Conservation (phyloP, 2,329 filamentous ascomycete species). For the Pseudonectria buxi region DNA sequence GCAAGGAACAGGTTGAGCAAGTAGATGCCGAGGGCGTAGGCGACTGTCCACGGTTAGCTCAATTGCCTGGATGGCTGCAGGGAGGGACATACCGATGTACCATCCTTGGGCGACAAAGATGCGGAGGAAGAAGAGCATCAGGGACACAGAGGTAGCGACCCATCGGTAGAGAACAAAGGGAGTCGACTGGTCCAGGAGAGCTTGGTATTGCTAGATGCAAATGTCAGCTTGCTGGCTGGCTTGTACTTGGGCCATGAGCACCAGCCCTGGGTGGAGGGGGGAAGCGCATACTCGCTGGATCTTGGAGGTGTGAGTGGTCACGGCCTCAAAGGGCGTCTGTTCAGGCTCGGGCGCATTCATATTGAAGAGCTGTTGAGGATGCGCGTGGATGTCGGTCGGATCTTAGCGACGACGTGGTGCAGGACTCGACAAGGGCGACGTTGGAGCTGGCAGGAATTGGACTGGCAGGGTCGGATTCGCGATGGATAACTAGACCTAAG, state of each 20-base stretch:
- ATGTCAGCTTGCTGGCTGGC: slow-evolving; percentile 14
- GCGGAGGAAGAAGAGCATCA: slow-evolving; percentile 78
- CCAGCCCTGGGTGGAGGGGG: not conserved
- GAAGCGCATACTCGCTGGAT: slow-evolving; percentile 58
- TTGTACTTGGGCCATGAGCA: slow-evolving; percentile 1
- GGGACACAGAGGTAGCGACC: slow-evolving; percentile 69
- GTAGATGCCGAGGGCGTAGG: slow-evolving; percentile 97
- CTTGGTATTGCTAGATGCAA: slow-evolving; percentile 72
- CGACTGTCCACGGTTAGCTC: slow-evolving; percentile 53
- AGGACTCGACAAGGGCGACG: too few species aligned
- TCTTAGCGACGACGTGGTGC: too few species aligned
- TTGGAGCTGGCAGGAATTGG: too few species aligned
- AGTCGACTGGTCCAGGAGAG: slow-evolving; percentile 87
- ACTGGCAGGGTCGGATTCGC: too few species aligned
- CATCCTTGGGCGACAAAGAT: slow-evolving; percentile 92
- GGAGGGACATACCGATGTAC: slow-evolving; percentile 75
- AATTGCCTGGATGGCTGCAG: not conserved
- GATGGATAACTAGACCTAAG: too few species aligned
- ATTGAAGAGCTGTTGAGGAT: slow-evolving; percentile 13
- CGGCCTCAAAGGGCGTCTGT: slow-evolving; percentile 83
- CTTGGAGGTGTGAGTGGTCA: slow-evolving; percentile 76
- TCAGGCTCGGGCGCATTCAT: slow-evolving; percentile 90
- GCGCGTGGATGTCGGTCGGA: not conserved
- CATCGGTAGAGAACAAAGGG: slow-evolving; percentile 87
- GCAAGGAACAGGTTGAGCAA: slow-evolving; percentile 98